These are phyloP conservation scores for Elsinoe ampelina DNA, from an alignment of 2,329 filamentous ascomycete species.

Conservation along the genomic window DNA sequence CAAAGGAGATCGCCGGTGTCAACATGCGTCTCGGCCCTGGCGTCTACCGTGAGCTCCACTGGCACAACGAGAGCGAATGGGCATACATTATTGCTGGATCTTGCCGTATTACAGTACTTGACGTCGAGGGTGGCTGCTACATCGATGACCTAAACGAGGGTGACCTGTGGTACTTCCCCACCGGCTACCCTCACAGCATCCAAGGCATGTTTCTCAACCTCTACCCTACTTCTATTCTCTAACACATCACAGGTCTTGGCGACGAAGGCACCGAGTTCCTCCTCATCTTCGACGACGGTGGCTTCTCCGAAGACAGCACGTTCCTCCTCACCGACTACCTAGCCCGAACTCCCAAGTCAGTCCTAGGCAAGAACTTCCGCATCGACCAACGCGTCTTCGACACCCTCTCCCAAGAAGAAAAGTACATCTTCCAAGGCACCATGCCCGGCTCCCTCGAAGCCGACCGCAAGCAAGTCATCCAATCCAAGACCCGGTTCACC, in stretches of 20 bases:
- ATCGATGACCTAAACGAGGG: constrained; percentile 68
- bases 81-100: constrained; percentile 40
- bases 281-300: constrained; percentile 52
- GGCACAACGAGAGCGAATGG: constrained; percentile 76
- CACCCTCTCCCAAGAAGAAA: constrained; percentile 55
- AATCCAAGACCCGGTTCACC: constrained; percentile 59
- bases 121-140: constrained; percentile 67
- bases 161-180: constrained; percentile 74
- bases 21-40: constrained; percentile 69
- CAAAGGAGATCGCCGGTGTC: constrained; percentile 63
- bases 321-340: constrained; percentile 68
- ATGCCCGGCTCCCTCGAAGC: constrained; percentile 55
- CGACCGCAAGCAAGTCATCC: constrained; percentile 55
- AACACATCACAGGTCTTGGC: constrained; percentile 40
- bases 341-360: constrained; percentile 57
- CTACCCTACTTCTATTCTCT: constrained; percentile 52
- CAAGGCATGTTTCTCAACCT: constrained; percentile 57
- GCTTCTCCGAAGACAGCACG: constrained; percentile 56
- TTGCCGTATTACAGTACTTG: constrained; percentile 62
- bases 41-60: constrained; percentile 68
- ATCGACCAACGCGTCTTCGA: constrained; percentile 61
- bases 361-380: constrained; percentile 67
- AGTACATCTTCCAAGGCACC: constrained; percentile 69
- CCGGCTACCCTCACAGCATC: constrained; percentile 66
- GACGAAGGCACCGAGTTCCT: constrained; percentile 53